phyloP scores from a whole-genome alignment of 1,284 basidiomycete species.

The Entoloma clypeatum region DNA sequence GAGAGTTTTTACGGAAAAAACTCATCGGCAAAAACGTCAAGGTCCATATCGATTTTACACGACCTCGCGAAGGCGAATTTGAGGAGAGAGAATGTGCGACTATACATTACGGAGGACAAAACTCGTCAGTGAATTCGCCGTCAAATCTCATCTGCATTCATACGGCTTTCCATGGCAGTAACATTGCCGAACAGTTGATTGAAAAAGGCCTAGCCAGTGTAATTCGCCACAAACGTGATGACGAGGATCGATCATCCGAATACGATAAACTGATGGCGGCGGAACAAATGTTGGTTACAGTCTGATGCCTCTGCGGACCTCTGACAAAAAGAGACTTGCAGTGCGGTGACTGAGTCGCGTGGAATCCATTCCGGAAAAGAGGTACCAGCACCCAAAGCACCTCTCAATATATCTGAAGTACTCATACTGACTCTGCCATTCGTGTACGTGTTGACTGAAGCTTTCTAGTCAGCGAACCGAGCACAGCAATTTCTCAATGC shows the following conservation, averaged over 20 bases:
- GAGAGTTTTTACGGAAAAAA: slow-evolving; percentile 87
- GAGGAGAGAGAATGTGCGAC: slow-evolving; percentile 92
- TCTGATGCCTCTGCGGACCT: neutral
- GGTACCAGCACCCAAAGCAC: slow-evolving; percentile 63
- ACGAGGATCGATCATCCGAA: slow-evolving; percentile 92
- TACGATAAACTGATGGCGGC: slow-evolving; percentile 95
- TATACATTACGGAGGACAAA: slow-evolving; percentile 77
- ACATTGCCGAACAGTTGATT: slow-evolving; percentile 88
- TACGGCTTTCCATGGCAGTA: slow-evolving; percentile 44
- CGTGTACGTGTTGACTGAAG: slow-evolving; percentile 9
- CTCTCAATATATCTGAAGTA: slow-evolving; percentile 87
- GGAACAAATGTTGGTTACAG: slow-evolving; percentile 72
- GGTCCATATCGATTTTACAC: slow-evolving; percentile 83
- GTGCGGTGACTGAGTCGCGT: slow-evolving; percentile 74
- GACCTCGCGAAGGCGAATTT: slow-evolving; percentile 90
- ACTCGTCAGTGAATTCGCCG: slow-evolving; percentile 45
- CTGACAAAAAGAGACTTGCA: slow-evolving; percentile 25
- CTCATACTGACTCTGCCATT: slow-evolving; percentile 10
- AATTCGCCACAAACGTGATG: slow-evolving; percentile 89
- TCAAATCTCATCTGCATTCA: slow-evolving; percentile 4
- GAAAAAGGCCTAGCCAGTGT: slow-evolving; percentile 91
- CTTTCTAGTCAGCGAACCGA: slow-evolving; percentile 58
- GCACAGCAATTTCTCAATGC: slow-evolving; percentile 85
- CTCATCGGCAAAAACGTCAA: slow-evolving; percentile 89
- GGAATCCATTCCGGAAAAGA: slow-evolving; percentile 96